phyloP scores from a whole-genome alignment of 805 yeast species.

The Saturnispora serradocipensis region DNA sequence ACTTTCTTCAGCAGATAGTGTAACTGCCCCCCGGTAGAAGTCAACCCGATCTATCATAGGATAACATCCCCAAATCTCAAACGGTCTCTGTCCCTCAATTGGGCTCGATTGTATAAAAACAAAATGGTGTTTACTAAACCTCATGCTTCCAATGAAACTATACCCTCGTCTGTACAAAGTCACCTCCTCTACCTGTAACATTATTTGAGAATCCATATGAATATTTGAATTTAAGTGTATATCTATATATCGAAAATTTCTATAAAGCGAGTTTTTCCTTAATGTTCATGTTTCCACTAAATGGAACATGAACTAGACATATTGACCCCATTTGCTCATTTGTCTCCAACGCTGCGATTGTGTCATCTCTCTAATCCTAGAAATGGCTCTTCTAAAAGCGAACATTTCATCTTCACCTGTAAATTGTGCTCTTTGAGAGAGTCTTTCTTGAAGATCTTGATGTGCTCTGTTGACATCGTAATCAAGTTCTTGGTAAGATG shows the following conservation, averaged over 20 bases:
- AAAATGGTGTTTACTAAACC: conserved; percentile 67
- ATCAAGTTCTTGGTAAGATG: conserved; percentile 47
- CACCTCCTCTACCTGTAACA: conserved; percentile 39
- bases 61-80: conserved; percentile 88
- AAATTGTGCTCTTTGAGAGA: conserved; percentile 43
- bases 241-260: background rate
- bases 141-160: conserved; percentile 49
- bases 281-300: background rate
- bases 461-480: conserved; percentile 19
- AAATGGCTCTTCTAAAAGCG: conserved; percentile 64
- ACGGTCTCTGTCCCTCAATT: conserved; percentile 18
- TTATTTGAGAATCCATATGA: conserved; percentile 47
- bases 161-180: conserved; percentile 51
- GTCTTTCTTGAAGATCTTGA: conserved; percentile 27
- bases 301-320: background rate
- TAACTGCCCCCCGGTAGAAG: conserved; percentile 46
- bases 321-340: conserved; percentile 25
- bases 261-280: background rate
- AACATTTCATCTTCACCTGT: conserved; percentile 74
- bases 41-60: conserved; percentile 66
- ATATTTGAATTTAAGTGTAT: background rate
- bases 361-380: conserved; percentile 41
- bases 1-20: conserved; percentile 11
- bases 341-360: conserved; percentile 37
- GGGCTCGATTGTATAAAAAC: conserved; percentile 39